Evolutionary conservation across 805 yeast species (phyloP), one percentile per base, ranked within the genome.

Genomic region (Metschnikowia bowlesiae): DNA sequence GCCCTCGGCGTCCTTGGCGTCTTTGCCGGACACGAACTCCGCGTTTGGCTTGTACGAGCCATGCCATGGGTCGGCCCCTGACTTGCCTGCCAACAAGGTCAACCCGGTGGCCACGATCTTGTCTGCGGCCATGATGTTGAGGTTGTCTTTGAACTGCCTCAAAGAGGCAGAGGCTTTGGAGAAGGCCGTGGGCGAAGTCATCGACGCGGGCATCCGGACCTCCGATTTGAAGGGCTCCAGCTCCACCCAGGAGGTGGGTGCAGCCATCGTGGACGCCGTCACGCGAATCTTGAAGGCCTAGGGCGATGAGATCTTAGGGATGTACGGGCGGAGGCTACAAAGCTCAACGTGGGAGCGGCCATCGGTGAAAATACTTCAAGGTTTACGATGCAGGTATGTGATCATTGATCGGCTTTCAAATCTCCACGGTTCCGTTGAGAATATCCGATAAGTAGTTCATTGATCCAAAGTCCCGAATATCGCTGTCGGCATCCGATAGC

Each of bases 21-120:
- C 97, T n/a, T 79, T 94, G 65, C 99, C 99, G 48, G 97, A 92
- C 70, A 82, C 92, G 37, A 91, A 91, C 78, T 75, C 80, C 46
- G 98, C 98, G 0, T 91, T 94, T 66, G 99, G 99, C 52, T 77
- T 94, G 57, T 94, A 94, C 68, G 99, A 94, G 75, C 98, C 99
- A 58, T 92, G 97, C 66, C 99, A 92, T 68, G 99, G 99, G 44
- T 86, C 97, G 43, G 99, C 99, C 34, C 99, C 99, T 47, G 99
- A 92, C 69, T 82, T 92, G 65, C 84, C 85, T 47, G 75, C 73
- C 53, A 89, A 89, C 67, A 86, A 88, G 73, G 99, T 91, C 52
- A 92, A 92, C 73, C 99, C 99, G 47, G 72, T 92, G 51, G 99
- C 98, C 47, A 89, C 97, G 26, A 91, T 92, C 61, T 79, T 94